A percentile compares a stretch with the other conserved stretches of the same genome.
Conservation (phyloP, 164 flowering plant genomes). For the Brasenia schreberi region DNA sequence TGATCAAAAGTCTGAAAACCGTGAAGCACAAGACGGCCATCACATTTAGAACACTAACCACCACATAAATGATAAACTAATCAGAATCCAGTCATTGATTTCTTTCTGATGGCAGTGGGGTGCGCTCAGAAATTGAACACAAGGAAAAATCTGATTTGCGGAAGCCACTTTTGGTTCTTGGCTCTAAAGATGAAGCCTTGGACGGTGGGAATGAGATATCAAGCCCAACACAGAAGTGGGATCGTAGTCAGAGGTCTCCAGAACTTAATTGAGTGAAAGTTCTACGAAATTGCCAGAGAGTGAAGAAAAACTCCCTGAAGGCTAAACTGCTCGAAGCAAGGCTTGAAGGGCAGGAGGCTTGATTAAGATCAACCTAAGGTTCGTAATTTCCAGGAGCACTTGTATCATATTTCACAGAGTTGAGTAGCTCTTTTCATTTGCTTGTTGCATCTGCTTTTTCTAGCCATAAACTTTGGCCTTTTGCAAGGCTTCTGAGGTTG, state of each 20-base stretch:
- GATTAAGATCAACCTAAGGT: conserved; percentile 24
- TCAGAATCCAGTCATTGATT: conserved; percentile 21
- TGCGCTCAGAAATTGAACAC: conserved; percentile 16
- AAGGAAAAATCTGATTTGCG: conserved; percentile 23
- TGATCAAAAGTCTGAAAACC: conserved; percentile 8
- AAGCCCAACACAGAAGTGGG: conserved; percentile 54
- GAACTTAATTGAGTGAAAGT: conserved; percentile 28
- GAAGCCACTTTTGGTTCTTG: conserved; percentile 14
- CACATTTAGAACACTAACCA: conserved; percentile 2
- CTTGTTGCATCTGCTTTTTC: no score
- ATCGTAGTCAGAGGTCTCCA: conserved; percentile 21
- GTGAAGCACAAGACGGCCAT: conserved; percentile 13
- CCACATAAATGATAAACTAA: conserved; percentile 16
- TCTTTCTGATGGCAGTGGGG: conserved; percentile 29
- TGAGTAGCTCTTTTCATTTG: no score
- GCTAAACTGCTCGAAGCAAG: conserved; percentile 79
- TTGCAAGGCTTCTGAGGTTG: no score
- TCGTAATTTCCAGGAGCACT: conserved; percentile 1
- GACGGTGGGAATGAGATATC: conserved; percentile 3
- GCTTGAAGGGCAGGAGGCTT: conserved; percentile 36
- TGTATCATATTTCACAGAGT: no score
- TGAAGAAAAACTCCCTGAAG: conserved; percentile 49
- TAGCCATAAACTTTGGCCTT: no score
- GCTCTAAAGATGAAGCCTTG: background rate
- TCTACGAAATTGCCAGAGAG: conserved; percentile 20